Evolutionary conservation across 495 filamentous ascomycete genomes (phyloP).

Genomic region (Bathelium albidoporum): DNA sequence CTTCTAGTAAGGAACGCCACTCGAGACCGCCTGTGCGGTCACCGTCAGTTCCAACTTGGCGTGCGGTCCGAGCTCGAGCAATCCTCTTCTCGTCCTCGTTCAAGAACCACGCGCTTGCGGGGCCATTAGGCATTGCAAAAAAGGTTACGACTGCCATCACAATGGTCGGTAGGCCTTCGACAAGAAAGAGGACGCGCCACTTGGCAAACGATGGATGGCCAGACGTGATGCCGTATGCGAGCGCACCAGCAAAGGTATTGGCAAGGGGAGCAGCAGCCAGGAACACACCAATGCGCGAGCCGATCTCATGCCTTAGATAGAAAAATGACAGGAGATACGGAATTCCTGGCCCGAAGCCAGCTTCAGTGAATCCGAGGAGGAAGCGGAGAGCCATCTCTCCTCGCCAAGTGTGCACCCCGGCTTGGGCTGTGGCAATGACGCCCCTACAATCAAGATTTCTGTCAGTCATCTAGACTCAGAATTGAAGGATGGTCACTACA

Average conservation of each 20-base stretch:
- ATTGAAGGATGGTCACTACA: no score
- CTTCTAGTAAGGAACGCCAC: slow-evolving; percentile 16
- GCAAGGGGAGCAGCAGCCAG: slow-evolving; percentile 70
- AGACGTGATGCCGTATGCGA: slow-evolving; percentile 75
- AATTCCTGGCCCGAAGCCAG: slow-evolving; percentile 36
- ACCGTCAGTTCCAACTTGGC: slow-evolving; percentile 15
- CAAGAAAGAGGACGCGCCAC: slow-evolving; percentile 75
- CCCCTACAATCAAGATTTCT: background rate
- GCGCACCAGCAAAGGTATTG: slow-evolving; percentile 69
- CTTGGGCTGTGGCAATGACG: background rate
- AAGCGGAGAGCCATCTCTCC: slow-evolving; percentile 6
- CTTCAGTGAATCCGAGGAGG: slow-evolving; percentile 35
- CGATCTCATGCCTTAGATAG: slow-evolving; percentile 69
- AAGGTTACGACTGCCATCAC: slow-evolving; percentile 55
- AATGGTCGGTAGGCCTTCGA: slow-evolving; percentile 69
- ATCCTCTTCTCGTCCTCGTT: slow-evolving; percentile 60
- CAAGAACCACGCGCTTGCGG: slow-evolving; percentile 58
- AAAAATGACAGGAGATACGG: slow-evolving; percentile 63
- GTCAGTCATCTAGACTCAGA: background rate
- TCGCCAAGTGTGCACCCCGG: background rate
- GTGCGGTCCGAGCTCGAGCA: slow-evolving; percentile 39
- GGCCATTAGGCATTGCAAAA: slow-evolving; percentile 61
- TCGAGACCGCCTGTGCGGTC: slow-evolving; percentile 15
- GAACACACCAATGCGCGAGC: slow-evolving; percentile 66
- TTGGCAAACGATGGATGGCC: slow-evolving; percentile 55